Base-by-base conservation (phyloP, 768 basidiomycete genomes). In the Panaeolus cyanescens region DNA sequence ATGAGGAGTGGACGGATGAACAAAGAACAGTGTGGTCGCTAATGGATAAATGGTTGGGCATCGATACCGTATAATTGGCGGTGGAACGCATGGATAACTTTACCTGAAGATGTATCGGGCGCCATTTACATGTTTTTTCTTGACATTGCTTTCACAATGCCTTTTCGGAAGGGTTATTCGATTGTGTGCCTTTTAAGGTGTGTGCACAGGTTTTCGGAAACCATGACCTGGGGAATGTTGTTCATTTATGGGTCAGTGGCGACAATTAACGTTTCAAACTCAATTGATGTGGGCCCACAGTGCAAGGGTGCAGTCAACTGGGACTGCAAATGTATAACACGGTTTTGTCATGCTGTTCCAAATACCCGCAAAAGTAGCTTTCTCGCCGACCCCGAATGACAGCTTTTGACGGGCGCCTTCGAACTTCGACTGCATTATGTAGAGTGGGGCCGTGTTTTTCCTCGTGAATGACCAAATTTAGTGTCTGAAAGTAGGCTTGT, bases 1-100 rank as follows among this genome's bases (percentile, higher is more conserved):
- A 74, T 57, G 79, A 78, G 55, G 91, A 91, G 67, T 92, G 90
- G 90, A 79, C 80, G 10, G 77, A 75, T 17, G 87, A 89, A 70
- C 86, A 89, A 68, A 69, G 74, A 54, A 73, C 66, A 5, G 73
- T 91, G 12, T 92, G 91, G 91, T 71, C 72, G 28, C 72, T 76
- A 65, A 78, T 91, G 76, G 86, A 86, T 67, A 72, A 57, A 4
- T 92, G 90, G 90, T 66, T 90, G 40, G 69, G 36, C 30, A 50
- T 50, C 8, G 45, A 50, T 50, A 15, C 22, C 3, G 22, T 50
- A 15, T 50, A 15, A 30, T 28, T 10, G 30, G 30, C 25, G 4
- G 6, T 20, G 7, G 4, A 19, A 42, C 40, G 1, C 10, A 25
- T 25, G 45, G 45, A 50, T 30, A 50, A 5, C 12, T 50, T 50